Evolutionary conservation across 805 yeast genomes (phyloP), one percentile per base, ranked within the genome.

Genomic region (Priceomyces carsonii): DNA sequence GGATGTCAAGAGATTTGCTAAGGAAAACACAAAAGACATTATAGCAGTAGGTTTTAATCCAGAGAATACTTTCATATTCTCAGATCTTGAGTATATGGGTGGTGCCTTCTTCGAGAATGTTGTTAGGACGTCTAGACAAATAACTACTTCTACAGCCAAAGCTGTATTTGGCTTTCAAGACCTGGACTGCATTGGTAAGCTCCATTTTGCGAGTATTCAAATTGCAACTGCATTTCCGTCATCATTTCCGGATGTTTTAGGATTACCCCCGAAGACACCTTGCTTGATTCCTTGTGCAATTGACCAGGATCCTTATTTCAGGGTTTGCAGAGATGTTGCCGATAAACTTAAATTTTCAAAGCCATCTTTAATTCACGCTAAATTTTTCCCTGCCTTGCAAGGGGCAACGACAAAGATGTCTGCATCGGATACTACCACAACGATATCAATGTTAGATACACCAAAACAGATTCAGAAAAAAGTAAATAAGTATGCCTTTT

Each of bases 201-300:
- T 90, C 38, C 98, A 91, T 61, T 93, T 90, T 66, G 97, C 98
- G 10, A 86, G 96, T 22, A 80, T 93, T 53, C 99, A 93, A 70
- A 93, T 95, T 54, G 86, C 97, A 17, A 82, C 97, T 12, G 95
- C 96, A 1, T 91, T 93, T 71, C 95, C 96, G 40, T 85, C 91
- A 32, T 86, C 97, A 9, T 93, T 87, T 77, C 99, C 98, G 2
- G 95, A 83, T 45, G 85, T 93, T 16, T 76, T 93, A 50, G 96
- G 87, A 5, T 66, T 82, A 52, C 87, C 95, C 29, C 71, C 81
- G 32, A 93, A 90, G 69, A 88, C 97, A 0, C 98, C 96, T 43
- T 88, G 96, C 64, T 72, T 93, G 61, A 93, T 93, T 61, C 99
- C 99, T 25, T 93, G 99, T 74, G 99, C 99, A 31, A 93, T 93